Percentiles rank a stretch among this genome's conserved stretches.
Conservation (phyloP, 257 asterid species). For the Scutellaria baicalensis region DNA sequence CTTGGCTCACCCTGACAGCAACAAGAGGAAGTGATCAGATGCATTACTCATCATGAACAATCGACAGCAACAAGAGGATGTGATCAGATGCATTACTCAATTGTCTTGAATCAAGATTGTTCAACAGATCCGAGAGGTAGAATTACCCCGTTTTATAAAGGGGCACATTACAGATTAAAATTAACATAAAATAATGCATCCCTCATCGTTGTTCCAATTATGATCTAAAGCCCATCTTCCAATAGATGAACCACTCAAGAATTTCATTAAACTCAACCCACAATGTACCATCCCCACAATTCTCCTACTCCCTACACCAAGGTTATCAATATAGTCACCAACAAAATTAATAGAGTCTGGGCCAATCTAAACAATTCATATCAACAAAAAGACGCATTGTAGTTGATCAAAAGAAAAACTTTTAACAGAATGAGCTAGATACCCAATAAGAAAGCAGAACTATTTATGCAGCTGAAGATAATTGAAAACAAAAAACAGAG, state of each 20-base stretch:
- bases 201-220: neutral
- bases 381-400: neutral
- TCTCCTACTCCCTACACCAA: neutral
- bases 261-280: neutral
- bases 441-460: neutral
- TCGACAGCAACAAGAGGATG: conserved; percentile 14
- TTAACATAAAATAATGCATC: neutral
- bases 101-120: conserved; percentile 16
- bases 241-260: neutral
- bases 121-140: neutral
- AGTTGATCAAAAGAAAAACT: neutral
- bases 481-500: neutral
- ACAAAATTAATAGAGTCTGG: neutral
- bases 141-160: neutral
- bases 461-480: neutral
- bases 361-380: neutral
- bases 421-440: conserved; percentile 2
- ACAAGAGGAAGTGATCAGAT: neutral
- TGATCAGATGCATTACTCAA: conserved; percentile 9
- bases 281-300: neutral
- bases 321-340: neutral
- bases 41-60: conserved; percentile 17
- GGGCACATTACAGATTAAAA: neutral
- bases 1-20: conserved; percentile 81
- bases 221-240: neutral